Base-by-base conservation (phyloP, 2,329 filamentous ascomycete species). In the Exophiala phaeomuriformis region DNA sequence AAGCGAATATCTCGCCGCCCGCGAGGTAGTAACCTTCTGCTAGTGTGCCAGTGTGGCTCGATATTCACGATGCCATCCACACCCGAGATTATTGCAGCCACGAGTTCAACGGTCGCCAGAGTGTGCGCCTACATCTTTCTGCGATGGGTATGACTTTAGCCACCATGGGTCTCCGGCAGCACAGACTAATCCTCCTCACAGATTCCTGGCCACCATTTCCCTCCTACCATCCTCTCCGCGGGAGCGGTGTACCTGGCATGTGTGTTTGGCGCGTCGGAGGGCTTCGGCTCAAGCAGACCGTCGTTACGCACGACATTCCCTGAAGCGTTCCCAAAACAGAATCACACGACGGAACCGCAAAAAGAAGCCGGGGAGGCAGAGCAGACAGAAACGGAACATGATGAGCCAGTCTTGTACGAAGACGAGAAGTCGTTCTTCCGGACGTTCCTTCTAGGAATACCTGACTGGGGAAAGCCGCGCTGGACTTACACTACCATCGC, bases 391-490 rank as follows among this genome's bases (percentile, higher is more conserved):
- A 71, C 88, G 35, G 77, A 81, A 30, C 72, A 88, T 28, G 67
- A 82, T 52, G 84, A 90, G 66, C 83, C 78, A 0, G 69, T 86
- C 3, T 65, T 81, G 7, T 63, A 86, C 10, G 72, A 79, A 47
- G 75, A 84, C 64, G 79, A 79, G 61, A 73, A 78, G 8, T 68
- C 79, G 2, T 75, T 80, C 1, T 71, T 85, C 60, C 78, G 77
- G 59, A 86, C 88, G 2, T 73, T 97, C 4, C 71, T 94, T 28
- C 81, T 81, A 2, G 93, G 93, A 2, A 72, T 85, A 0, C 91
- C 93, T 1, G 89, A 83, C 62, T 80, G 85, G 4, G 78, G 75
- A n/a, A 88, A 83, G 48, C 72, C 80, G 8, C 63, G 83, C 27
- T 77, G 83, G 62, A 91, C 87, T 19, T 70, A 80, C 44, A 61